Base-by-base conservation (phyloP, 2,329 filamentous ascomycete genomes). In the Helotiales sp. region DNA sequence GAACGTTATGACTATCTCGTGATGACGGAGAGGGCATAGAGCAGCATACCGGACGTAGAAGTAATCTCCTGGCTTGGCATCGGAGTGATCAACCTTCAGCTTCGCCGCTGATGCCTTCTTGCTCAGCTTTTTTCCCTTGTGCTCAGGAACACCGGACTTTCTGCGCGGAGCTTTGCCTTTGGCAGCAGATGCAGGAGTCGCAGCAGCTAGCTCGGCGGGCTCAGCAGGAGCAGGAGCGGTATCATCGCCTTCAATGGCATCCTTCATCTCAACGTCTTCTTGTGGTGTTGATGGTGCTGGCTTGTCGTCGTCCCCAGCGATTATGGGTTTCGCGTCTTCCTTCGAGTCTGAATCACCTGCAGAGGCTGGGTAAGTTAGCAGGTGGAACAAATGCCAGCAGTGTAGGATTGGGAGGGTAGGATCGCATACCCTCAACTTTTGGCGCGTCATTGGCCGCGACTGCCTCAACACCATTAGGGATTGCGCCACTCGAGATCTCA, bases 41-140 rank as follows among this genome's bases (percentile, higher is more conserved):
- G n/a, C n/a, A n/a, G n/a, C n/a, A n/a, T n/a, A n/a, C n/a, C n/a
- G n/a, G 63, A 96, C 91, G 71, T 96, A 87, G 76, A 89, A 98
- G 75, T 93, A 89, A 69, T 98, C 89, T 66, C 96, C 95, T 4
- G 95, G 90, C 77, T 96, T 82, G 63, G 91, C 93, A 71, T 96
- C 85, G 53, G 91, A 81, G 66, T 91, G 84, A 44, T 82, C 82
- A n/a, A n/a, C n/a, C 12, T 19, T 44, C 63, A 89, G 80, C 70
- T 87, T 87, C 61, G 82, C 81, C 76, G 87, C 87, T 48, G 90
- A 93, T 71, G 86, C 89, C 80, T 95, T 96, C 78, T 88, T 91
- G 78, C 86, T 95, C 61, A 92, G 79, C 61, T 93, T 93, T 80
- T 92, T 93, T 67, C 75, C 79, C 76, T 90, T 92, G 74, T 85